Evolutionary conservation across 2,329 filamentous ascomycete species (phyloP).

Genomic region (Botrytis fragariae): DNA sequence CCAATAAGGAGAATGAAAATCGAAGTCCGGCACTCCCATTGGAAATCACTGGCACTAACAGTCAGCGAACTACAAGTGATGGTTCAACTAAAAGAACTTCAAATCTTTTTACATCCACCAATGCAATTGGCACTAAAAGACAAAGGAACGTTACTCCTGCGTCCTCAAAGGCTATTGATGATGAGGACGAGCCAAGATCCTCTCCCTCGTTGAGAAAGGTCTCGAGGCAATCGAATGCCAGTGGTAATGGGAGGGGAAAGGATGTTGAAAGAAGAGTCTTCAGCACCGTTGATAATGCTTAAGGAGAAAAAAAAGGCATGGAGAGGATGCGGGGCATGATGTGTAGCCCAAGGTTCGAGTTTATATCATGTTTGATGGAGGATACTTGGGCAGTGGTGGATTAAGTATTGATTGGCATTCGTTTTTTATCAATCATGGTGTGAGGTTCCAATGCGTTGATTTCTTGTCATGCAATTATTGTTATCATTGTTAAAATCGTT

Average conservation of each 20-base stretch:
- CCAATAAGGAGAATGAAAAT: conserved; percentile 14
- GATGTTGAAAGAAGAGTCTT: conserved; percentile 28
- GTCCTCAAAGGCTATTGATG: conserved; percentile 47
- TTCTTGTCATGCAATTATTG: neutral
- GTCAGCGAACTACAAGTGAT: conserved; percentile 3
- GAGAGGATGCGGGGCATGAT: no score
- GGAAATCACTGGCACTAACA: neutral
- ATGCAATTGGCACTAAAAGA: conserved; percentile 42
- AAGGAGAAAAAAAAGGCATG: neutral
- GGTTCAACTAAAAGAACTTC: conserved; percentile 25
- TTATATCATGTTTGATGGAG: neutral
- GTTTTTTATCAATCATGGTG: neutral
- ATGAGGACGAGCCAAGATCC: conserved; percentile 45
- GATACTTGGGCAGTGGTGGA: neutral
- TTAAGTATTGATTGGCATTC: neutral
- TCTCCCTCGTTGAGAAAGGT: conserved; percentile 31
- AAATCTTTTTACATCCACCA: conserved; percentile 27
- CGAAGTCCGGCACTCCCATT: neutral
- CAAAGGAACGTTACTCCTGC: conserved; percentile 48
- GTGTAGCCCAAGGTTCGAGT: neutral
- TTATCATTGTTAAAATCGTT: neutral
- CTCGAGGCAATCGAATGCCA: conserved; percentile 27
- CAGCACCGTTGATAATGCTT: conserved; percentile 33
- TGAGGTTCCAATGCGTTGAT: neutral
- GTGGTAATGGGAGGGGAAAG: conserved; percentile 12